Evolutionary conservation across 2,329 filamentous ascomycete species (phyloP), one percentile per base, ranked within the genome.

Genomic region (Colletotrichum incanum): DNA sequence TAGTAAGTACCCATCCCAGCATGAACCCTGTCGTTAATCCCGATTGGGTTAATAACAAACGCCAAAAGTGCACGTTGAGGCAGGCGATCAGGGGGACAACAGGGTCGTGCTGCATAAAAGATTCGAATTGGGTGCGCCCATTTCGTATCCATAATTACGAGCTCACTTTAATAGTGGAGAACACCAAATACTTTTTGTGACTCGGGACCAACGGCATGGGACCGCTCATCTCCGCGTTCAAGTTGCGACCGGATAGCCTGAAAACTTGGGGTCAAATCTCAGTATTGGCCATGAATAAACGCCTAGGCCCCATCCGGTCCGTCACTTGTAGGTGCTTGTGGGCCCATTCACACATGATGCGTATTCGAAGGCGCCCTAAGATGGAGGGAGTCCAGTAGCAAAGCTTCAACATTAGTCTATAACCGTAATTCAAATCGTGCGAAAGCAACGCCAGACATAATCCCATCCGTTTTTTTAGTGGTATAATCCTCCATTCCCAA

Each of bases 311-410:
- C 28, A 31, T 6, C 4, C 28, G 4, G n/a, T 55, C 45, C 23
- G n/a, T 18, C 12, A 14, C 18, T 26, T 6, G 37, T 11, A 7
- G 18, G 2, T 4, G 31, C 9, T 18, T n/a, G 6, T 16, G 8
- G 26, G n/a, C 2, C 12, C 16, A 26, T 14, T 47, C 56, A 63
- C 41, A 39, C 50, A 12, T 37, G 18, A 58, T 52, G 50, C 43
- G 47, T 9, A 1, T 37, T 58, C 50, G 58, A 16, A 59, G 69
- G 23, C 59, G 69, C 31, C 52, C 23, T 54, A 39, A 72, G 31
- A 37, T 72, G 69, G 69, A 72, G 69, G 69, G 69, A 69, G 69
- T 72, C 69, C 69, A 72, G 69, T 72, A 72, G 69, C 69, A 72
- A 72, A 58, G 65, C 69, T 69, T 72, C 69, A 55, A 63, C 28